These are phyloP conservation scores for Spergularia azorica DNA, from an alignment of 179 eudicot species.

Conservation along the genomic window DNA sequence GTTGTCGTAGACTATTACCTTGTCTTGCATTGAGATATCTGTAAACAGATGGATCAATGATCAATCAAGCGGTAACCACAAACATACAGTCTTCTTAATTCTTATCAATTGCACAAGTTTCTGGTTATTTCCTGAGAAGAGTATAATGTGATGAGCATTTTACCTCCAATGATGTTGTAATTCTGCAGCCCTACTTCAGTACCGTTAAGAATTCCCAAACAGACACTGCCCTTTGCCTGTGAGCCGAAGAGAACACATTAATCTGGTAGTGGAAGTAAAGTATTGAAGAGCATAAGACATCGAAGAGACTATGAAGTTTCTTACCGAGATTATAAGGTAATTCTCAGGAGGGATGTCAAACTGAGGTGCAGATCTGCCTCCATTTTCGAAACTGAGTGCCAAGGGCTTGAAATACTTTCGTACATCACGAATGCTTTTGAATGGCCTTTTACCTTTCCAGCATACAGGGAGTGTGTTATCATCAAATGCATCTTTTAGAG, in stretches of 20 bases:
- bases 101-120: too few species aligned
- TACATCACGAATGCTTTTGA: slow-evolving; percentile 45
- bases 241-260: background rate
- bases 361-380: slow-evolving; percentile 38
- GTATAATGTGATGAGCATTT: too few species aligned
- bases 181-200: slow-evolving; percentile 53
- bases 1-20: slow-evolving; percentile 59
- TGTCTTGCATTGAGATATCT: slow-evolving; percentile 68
- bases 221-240: slow-evolving; percentile 52
- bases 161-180: slow-evolving; percentile 65
- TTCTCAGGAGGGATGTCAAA: slow-evolving; percentile 53
- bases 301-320: slow-evolving; percentile 8
- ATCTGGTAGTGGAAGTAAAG: too few species aligned
- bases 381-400: slow-evolving; percentile 41
- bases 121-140: too few species aligned
- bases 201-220: slow-evolving; percentile 66
- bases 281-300: background rate
- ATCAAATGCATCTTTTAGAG: slow-evolving; percentile 46
- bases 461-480: slow-evolving; percentile 53
- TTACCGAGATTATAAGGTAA: slow-evolving; percentile 53
- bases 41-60: slow-evolving; percentile 4
- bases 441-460: slow-evolving; percentile 53
- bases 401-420: slow-evolving; percentile 49
- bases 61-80: background rate
- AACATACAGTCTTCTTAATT: background rate